These are phyloP conservation scores for Pyrenula aspistea DNA, from an alignment of 495 filamentous ascomycete species.

Conservation along the genomic window DNA sequence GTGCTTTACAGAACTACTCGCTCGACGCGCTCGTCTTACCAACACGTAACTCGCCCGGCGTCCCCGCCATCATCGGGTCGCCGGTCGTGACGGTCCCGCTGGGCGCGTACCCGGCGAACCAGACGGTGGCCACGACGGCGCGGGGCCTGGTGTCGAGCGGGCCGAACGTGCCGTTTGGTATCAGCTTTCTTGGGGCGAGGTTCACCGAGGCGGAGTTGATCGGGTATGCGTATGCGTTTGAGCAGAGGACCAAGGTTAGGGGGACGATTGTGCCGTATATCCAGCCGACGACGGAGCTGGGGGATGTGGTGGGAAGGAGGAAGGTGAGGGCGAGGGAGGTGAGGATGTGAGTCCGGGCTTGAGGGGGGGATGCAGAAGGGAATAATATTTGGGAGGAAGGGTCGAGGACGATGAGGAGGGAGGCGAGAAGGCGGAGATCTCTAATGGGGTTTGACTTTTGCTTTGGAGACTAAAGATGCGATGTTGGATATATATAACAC, in stretches of 20 bases:
- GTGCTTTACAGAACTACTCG: constrained; percentile 29
- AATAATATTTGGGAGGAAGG: too few species aligned
- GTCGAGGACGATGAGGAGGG: too few species aligned
- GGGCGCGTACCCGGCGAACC: constrained; percentile 34
- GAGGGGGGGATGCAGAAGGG: background rate
- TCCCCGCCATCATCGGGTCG: constrained; percentile 35
- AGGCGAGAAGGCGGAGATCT: too few species aligned
- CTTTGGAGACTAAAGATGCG: too few species aligned
- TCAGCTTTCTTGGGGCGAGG: constrained; percentile 43
- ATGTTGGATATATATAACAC: too few species aligned
- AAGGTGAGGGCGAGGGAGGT: background rate
- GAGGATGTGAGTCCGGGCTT: background rate
- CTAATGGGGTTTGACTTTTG: too few species aligned
- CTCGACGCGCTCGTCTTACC: constrained; percentile 41
- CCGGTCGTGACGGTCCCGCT: constrained; percentile 42
- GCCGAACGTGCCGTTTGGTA: constrained; percentile 43
- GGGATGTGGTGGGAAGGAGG: constrained; percentile 19
- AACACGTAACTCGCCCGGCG: constrained; percentile 23
- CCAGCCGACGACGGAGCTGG: constrained; percentile 32
- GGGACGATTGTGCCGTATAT: constrained; percentile 33
- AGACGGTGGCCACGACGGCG: constrained; percentile 22
- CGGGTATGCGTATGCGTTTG: constrained; percentile 55
- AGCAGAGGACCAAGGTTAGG: constrained; percentile 47
- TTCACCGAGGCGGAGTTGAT: constrained; percentile 46
- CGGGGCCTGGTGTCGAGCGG: constrained; percentile 28